Conservation (phyloP, 2,329 filamentous ascomycete species). For the Chaetomiaceae sp. region DNA sequence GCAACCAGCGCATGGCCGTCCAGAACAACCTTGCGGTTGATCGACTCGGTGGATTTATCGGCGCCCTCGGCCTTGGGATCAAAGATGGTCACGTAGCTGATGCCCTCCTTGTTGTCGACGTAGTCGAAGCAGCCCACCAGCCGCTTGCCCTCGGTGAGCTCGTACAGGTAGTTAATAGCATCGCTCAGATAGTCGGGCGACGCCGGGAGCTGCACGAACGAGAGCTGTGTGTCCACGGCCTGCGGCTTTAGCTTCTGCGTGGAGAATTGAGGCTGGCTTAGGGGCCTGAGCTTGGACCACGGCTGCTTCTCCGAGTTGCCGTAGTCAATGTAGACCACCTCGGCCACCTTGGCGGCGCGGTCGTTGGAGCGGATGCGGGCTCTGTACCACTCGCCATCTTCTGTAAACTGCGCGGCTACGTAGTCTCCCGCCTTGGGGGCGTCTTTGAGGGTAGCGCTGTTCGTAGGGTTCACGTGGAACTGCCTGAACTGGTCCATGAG, state of each 20-base stretch:
- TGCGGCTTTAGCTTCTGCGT: constrained; percentile 79
- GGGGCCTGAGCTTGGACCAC: constrained; percentile 78
- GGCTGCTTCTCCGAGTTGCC: constrained; percentile 88
- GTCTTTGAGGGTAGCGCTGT: constrained; percentile 66
- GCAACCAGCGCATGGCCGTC: constrained; percentile 89
- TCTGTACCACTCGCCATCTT: constrained; percentile 91
- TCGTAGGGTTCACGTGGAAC: constrained; percentile 82
- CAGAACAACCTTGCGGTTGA: constrained; percentile 82
- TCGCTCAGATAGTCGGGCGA: constrained; percentile 79
- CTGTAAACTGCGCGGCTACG: constrained; percentile 85
- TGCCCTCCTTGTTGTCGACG: constrained; percentile 71
- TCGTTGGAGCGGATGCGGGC: constrained; percentile 89
- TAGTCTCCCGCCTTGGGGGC: constrained; percentile 87
- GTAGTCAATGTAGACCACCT: constrained; percentile 93
- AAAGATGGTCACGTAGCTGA: constrained; percentile 82
- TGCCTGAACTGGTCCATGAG: constrained; percentile 88
- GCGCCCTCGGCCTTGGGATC: constrained; percentile 62
- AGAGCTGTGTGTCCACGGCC: constrained; percentile 79
- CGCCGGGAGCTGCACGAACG: constrained; percentile 82
- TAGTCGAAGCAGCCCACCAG: constrained; percentile 90
- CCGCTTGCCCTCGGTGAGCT: constrained; percentile 68
- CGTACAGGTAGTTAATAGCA: constrained; percentile 68
- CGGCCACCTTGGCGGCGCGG: constrained; percentile 79
- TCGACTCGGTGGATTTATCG: constrained; percentile 56
- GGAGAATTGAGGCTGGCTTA: constrained; percentile 74